Evolutionary conservation across 306 rosid genomes (phyloP).

Genomic region (Gleditsia sinensis): DNA sequence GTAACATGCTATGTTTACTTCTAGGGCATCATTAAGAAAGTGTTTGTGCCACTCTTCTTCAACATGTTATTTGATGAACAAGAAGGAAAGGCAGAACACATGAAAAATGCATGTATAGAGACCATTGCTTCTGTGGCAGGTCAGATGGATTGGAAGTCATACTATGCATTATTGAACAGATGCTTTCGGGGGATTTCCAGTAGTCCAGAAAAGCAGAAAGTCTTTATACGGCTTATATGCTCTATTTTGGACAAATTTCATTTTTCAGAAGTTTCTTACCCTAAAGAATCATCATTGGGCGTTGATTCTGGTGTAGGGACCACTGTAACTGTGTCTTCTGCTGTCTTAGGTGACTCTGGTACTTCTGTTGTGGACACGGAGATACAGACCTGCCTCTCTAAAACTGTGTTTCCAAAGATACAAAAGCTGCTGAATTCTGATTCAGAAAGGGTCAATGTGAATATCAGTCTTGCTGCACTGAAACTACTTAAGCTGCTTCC

Average conservation of each 20-base stretch:
- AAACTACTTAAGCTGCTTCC: constrained; percentile 86
- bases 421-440: constrained; percentile 72
- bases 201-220: constrained; percentile 71
- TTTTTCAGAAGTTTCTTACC: constrained; percentile 51
- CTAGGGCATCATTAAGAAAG: constrained; percentile 68
- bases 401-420: constrained; percentile 76
- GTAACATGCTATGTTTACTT: constrained; percentile 31
- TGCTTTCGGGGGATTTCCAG: constrained; percentile 66
- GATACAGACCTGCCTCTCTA: constrained; percentile 69
- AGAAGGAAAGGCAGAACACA: constrained; percentile 70
- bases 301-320: constrained; percentile 41
- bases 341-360: constrained; percentile 18
- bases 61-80: constrained; percentile 72
- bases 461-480: constrained; percentile 78
- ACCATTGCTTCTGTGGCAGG: constrained; percentile 83
- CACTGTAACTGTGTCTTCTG: constrained; percentile 32
- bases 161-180: constrained; percentile 67
- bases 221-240: constrained; percentile 69
- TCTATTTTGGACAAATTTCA: constrained; percentile 81
- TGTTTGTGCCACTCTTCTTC: constrained; percentile 82
- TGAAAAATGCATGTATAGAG: constrained; percentile 84
- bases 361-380: constrained; percentile 42
- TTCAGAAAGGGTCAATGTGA: constrained; percentile 78
- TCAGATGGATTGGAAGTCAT: constrained; percentile 85
- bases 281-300: constrained; percentile 36